Conservation (phyloP, 1,139 yeast genomes). For the Debaryomyces udenii region DNA sequence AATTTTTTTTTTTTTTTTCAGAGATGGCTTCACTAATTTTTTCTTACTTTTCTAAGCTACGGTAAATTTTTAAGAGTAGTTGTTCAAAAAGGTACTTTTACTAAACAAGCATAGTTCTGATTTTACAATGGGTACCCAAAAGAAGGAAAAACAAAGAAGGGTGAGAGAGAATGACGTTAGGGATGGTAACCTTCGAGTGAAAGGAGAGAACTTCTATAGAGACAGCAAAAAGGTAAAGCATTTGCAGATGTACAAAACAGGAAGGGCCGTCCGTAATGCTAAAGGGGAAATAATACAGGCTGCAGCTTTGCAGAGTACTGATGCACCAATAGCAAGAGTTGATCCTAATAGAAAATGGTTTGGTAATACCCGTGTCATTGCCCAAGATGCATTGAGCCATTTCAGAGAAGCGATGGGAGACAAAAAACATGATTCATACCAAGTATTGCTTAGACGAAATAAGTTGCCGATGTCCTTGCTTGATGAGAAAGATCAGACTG, state of each 20-base stretch:
- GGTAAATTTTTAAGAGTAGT: background rate
- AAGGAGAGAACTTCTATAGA: conserved; percentile 95
- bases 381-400: conserved; percentile 93
- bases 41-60: conserved; percentile 2
- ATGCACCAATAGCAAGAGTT: conserved; percentile 88
- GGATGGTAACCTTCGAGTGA: conserved; percentile 90
- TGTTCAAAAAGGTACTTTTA: conserved; percentile 1
- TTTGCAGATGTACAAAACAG: conserved; percentile 90
- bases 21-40: conserved; percentile 8
- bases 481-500: conserved; percentile 77
- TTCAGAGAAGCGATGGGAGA: conserved; percentile 95
- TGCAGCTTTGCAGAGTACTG: conserved; percentile 86
- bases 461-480: conserved; percentile 94
- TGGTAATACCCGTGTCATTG: conserved; percentile 95
- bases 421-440: conserved; percentile 82
- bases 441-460: conserved; percentile 83
- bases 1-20: conserved; percentile 3
- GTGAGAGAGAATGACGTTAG: conserved; percentile 77
- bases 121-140: conserved; percentile 81
- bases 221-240: conserved; percentile 93
- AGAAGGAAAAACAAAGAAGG: conserved; percentile 88
- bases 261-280: conserved; percentile 84
- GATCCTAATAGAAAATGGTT: conserved; percentile 98
- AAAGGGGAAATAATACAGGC: conserved; percentile 86
- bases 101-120: background rate